Percentiles rank a stretch among this genome's conserved stretches.
phyloP scores from a whole-genome alignment of 1,284 basidiomycete species.

The Phellopilus nigrolimitatus region DNA sequence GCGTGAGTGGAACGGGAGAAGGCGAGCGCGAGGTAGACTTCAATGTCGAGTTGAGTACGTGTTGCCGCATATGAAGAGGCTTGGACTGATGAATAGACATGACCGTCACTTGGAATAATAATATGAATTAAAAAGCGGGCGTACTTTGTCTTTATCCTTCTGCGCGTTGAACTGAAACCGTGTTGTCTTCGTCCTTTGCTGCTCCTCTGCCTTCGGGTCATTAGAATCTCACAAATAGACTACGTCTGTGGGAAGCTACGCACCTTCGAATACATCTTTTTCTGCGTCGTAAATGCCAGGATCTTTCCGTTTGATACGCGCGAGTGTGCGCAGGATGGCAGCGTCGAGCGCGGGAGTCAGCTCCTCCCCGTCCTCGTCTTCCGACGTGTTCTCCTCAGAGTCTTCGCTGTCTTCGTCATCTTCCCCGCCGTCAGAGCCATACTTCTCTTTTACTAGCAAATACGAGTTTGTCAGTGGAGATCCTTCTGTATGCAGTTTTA shows the following conservation, averaged over 20 bases:
- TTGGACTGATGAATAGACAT: constrained; percentile 38
- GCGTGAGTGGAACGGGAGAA: constrained; percentile 57
- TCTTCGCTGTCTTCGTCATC: constrained; percentile 51
- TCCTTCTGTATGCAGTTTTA: not conserved
- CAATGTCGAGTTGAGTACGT: constrained; percentile 52
- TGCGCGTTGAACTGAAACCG: constrained; percentile 22
- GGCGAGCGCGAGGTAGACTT: constrained; percentile 45
- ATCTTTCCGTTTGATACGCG: constrained; percentile 81
- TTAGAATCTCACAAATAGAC: constrained; percentile 1
- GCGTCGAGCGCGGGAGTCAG: constrained; percentile 93
- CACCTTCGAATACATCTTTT: constrained; percentile 75
- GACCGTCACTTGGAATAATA: constrained; percentile 2
- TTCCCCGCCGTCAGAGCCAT: constrained; percentile 66
- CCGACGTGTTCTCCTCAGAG: constrained; percentile 75
- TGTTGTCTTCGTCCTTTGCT: constrained; percentile 38
- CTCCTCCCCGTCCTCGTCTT: constrained; percentile 95
- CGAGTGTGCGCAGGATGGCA: constrained; percentile 89
- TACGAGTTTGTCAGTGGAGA: not conserved
- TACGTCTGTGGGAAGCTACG: constrained; percentile 26
- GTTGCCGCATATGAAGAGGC: constrained; percentile 58
- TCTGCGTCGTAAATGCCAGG: constrained; percentile 75
- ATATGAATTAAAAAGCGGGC: constrained; percentile 18
- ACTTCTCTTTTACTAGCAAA: constrained; percentile 75
- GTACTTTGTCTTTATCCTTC: constrained; percentile 49
- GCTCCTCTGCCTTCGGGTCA: constrained; percentile 51